Evolutionary conservation across 2,329 filamentous ascomycete species (phyloP), one percentile per base, ranked within the genome.

Genomic region (Trematosphaeria pertusa): DNA sequence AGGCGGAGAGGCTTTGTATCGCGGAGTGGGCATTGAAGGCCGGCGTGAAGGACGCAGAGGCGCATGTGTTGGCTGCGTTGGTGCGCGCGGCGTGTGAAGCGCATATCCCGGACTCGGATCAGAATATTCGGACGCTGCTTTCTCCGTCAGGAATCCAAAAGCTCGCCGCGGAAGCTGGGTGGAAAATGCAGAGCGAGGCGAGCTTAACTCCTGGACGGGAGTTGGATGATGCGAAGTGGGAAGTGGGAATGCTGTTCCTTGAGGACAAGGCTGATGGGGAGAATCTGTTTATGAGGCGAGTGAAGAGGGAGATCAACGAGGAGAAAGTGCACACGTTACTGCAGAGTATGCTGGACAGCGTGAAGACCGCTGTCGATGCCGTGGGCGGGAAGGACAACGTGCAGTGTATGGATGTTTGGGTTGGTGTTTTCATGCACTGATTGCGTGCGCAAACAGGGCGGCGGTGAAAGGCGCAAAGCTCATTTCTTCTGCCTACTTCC

Each of bases 41-140:
- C 0, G 73, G 71, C 0, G 50, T 72, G 18, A 61, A 58, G 5
- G 65, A 70, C 1, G 73, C 76, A 0, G 49, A 69, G 34, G 74
- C 81, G 14, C 81, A 84, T 51, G 74, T 84, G 5, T 65, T 84
- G 1, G 78, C 80, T n/a, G 74, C 75, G 2, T 58, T 84, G 15
- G 64, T 79, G 0, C 65, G 73, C 26, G 75, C 70, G 0, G 61
- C 70, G 3, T 57, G 80, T 1, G 79, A 82, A 57, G 71, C 66
- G 2, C 72, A 73, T 22, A 73, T 73, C 40, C 43, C 53, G 1
- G 49, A 63, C 0, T 76, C 73, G 42, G 48, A 41, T 0, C 73
- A 71, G 7, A 84, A 85, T 57, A 72, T 84, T 9, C 73, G 76
- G 38, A 78, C 72, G 7, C 65, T 76, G 5, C 46, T 82, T 11